Percentiles rank a stretch among this genome's conserved stretches.
Conservation (phyloP, 352 stramenopile genomes). For the Globisporangium radiosum region DNA sequence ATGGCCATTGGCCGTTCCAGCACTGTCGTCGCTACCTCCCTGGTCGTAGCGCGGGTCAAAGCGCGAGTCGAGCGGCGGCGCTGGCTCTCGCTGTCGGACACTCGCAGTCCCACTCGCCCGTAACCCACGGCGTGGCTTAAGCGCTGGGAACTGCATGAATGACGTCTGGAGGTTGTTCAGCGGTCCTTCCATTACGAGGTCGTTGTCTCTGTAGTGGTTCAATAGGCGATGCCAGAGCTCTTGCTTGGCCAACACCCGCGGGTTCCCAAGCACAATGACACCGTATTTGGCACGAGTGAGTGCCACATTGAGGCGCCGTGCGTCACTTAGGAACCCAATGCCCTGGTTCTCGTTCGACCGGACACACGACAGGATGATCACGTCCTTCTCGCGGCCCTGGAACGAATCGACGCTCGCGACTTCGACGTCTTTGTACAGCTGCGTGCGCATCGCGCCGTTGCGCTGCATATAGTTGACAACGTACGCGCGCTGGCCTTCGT, state of each 20-base stretch:
- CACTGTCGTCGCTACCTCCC: slow-evolving; percentile 2
- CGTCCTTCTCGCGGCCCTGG: slow-evolving; percentile 99
- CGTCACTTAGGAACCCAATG: slow-evolving; percentile 98
- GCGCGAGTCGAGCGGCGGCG: slow-evolving; percentile 75
- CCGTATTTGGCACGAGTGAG: slow-evolving; percentile 98
- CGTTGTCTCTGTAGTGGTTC: slow-evolving; percentile 96
- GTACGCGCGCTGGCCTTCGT: slow-evolving; percentile 98
- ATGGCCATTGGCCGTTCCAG: slow-evolving; percentile 10
- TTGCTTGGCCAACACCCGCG: slow-evolving; percentile 96
- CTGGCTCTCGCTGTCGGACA: slow-evolving; percentile 39
- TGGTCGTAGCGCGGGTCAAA: slow-evolving; percentile 84
- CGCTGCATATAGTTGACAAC: slow-evolving; percentile 97
- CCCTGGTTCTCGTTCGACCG: slow-evolving; percentile 98
- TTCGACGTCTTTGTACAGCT: slow-evolving; percentile 98
- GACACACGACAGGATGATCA: slow-evolving; percentile 98
- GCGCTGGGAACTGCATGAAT: slow-evolving; percentile 95
- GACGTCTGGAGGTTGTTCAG: slow-evolving; percentile 95
- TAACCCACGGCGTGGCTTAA: slow-evolving; percentile 29
- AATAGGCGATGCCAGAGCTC: slow-evolving; percentile 95
- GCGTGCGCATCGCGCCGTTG: slow-evolving; percentile 89
- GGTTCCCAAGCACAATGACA: slow-evolving; percentile 98
- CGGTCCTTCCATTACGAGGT: slow-evolving; percentile 93
- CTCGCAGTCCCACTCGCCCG: slow-evolving; percentile 20
- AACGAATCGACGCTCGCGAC: slow-evolving; percentile 99
- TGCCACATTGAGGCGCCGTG: slow-evolving; percentile 98